Percentiles rank a stretch among this genome's conserved stretches.
Conservation (phyloP, 192 early-diverging fungal genomes). For the Coemansia sp. region DNA sequence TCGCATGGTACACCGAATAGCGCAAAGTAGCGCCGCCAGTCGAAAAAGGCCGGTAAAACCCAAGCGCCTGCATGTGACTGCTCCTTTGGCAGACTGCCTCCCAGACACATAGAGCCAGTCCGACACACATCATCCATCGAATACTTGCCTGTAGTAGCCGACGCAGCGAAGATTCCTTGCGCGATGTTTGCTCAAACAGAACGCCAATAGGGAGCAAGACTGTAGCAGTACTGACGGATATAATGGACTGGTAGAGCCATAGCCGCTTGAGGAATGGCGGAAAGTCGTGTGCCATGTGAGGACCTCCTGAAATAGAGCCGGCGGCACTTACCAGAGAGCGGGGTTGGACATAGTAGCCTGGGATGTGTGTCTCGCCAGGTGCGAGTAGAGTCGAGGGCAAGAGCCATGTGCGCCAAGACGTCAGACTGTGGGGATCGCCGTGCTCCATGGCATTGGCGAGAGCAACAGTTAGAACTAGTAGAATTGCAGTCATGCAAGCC, state of each 20-base stretch:
- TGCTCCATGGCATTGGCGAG: slow-evolving; percentile 54
- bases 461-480: slow-evolving; percentile 37
- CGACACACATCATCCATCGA: slow-evolving; percentile 24
- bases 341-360: not conserved
- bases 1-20: slow-evolving; percentile 37
- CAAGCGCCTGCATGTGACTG: slow-evolving; percentile 22
- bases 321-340: not conserved
- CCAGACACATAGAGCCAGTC: slow-evolving; percentile 18
- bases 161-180: slow-evolving; percentile 22
- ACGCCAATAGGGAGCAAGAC: slow-evolving; percentile 37
- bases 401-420: slow-evolving; percentile 51
- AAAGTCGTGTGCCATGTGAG: slow-evolving; percentile 47
- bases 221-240: slow-evolving; percentile 25
- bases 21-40: slow-evolving; percentile 34
- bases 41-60: slow-evolving; percentile 27
- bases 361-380: slow-evolving; percentile 23
- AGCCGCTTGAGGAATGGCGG: slow-evolving; percentile 49
- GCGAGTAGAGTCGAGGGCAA: slow-evolving; percentile 41
- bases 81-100: slow-evolving; percentile 21
- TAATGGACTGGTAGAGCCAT: slow-evolving; percentile 51
- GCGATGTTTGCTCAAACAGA: slow-evolving; percentile 43
- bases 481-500: slow-evolving; percentile 31
- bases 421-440: slow-evolving; percentile 23
- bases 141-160: slow-evolving; percentile 21
- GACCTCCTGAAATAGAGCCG: slow-evolving; percentile 8